Evolutionary conservation across 305 asterid species (phyloP).

Genomic region (Solanum aculeatissimum): DNA sequence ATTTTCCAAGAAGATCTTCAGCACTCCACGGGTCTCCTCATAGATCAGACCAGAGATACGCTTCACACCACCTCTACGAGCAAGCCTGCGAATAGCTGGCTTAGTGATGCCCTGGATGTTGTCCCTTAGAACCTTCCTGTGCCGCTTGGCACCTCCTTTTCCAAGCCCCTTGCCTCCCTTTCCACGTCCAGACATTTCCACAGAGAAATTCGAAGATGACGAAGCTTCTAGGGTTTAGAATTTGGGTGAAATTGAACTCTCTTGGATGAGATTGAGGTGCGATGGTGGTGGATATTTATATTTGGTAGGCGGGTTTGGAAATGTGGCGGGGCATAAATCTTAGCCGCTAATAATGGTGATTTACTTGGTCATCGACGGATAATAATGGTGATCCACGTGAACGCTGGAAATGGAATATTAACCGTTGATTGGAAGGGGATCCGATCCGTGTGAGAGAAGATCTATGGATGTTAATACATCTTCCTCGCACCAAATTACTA

Average conservation of each 20-base stretch:
- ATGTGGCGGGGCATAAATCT: constrained; percentile 6
- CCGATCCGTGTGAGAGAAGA: background rate
- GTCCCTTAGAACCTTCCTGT: constrained; percentile 16
- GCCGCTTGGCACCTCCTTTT: constrained; percentile 18
- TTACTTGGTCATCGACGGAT: constrained; percentile 3
- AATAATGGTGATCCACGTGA: background rate
- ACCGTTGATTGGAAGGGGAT: background rate
- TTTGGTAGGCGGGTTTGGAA: background rate
- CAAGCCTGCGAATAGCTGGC: constrained; percentile 10
- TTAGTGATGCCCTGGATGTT: constrained; percentile 13
- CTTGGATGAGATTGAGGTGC: background rate
- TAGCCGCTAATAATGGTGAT: background rate
- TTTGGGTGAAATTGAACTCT: background rate
- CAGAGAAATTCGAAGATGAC: background rate
- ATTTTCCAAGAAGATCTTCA: constrained; percentile 4
- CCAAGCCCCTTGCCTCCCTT: constrained; percentile 4
- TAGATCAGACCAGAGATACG: constrained; percentile 8
- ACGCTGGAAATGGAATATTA: background rate
- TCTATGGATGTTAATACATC: background rate
- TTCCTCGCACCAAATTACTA: background rate
- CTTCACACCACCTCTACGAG: constrained; percentile 16
- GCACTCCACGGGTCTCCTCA: background rate
- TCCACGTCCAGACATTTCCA: constrained; percentile 10
- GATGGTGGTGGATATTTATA: constrained; percentile 4
- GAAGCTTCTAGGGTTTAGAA: background rate